A percentile compares a stretch with the other conserved stretches of the same genome.
Evolutionary conservation across 768 basidiomycete genomes (phyloP).

Genomic region (Agaricus subrufescens): DNA sequence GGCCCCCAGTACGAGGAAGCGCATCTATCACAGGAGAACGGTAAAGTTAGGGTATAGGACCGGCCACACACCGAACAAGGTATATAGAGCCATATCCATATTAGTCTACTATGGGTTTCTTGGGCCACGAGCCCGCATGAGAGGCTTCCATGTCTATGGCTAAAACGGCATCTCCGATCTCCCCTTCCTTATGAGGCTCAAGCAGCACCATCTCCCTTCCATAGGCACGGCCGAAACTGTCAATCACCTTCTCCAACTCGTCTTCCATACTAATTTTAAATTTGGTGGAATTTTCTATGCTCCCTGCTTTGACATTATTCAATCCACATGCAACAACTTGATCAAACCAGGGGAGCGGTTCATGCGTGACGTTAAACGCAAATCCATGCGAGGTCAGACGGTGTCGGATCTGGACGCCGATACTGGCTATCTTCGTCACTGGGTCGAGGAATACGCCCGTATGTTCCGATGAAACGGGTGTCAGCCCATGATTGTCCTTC

Average conservation of each 20-base stretch:
- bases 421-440: conserved; percentile 87
- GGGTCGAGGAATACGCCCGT: conserved; percentile 87
- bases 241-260: conserved; percentile 49
- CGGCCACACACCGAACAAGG: too few species aligned
- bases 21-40: conserved; percentile 22
- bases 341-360: conserved; percentile 84
- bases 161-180: conserved; percentile 43
- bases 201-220: conserved; percentile 45
- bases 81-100: too few species aligned
- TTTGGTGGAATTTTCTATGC: conserved; percentile 45
- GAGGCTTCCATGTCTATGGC: conserved; percentile 41
- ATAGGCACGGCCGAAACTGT: conserved; percentile 42
- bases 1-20: conserved; percentile 62
- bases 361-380: conserved; percentile 80
- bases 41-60: background rate
- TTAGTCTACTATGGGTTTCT: conserved; percentile 15
- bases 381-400: conserved; percentile 95
- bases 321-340: conserved; percentile 89
- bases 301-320: conserved; percentile 74
- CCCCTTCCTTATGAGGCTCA: conserved; percentile 36
- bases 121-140: conserved; percentile 37
- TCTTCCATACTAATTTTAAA: conserved; percentile 35
- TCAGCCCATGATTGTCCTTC: conserved; percentile 52
- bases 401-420: conserved; percentile 95
- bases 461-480: conserved; percentile 60